phyloP scores from a whole-genome alignment of 2,329 filamentous ascomycete genomes.

The Venturia asperata region DNA sequence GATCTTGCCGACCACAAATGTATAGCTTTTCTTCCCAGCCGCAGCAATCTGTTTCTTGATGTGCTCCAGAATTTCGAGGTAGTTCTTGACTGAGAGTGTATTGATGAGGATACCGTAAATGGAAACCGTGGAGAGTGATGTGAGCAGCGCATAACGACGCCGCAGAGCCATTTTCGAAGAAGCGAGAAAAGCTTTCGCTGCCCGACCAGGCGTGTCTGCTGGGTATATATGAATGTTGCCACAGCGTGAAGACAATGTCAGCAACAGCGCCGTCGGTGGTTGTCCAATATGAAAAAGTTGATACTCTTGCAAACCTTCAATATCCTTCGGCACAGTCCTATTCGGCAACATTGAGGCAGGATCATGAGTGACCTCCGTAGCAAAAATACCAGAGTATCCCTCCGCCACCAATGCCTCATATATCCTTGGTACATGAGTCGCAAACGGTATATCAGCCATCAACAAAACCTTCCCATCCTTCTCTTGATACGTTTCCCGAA shows the following conservation, averaged over 20 bases:
- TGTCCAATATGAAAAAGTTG: conserved; percentile 79
- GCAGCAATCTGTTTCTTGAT: conserved; percentile 65
- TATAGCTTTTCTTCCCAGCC: conserved; percentile 90
- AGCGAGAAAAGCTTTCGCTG: conserved; percentile 37
- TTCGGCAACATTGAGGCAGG: conserved; percentile 80
- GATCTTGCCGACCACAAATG: conserved; percentile 92
- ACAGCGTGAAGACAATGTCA: conserved; percentile 80
- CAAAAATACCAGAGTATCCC: conserved; percentile 65
- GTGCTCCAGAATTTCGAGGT: conserved; percentile 69
- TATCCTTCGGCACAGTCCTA: conserved; percentile 55
- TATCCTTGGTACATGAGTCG: conserved; percentile 61
- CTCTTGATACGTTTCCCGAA: conserved; percentile 62
- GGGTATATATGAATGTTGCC: conserved; percentile 67
- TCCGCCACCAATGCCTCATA: conserved; percentile 45
- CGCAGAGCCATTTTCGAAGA: conserved; percentile 50
- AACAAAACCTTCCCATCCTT: conserved; percentile 61
- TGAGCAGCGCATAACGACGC: conserved; percentile 80
- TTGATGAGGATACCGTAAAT: conserved; percentile 94
- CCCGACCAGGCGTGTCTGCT: conserved; percentile 23
- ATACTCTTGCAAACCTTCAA: conserved; percentile 54
- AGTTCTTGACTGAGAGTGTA: conserved; percentile 86
- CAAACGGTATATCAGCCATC: conserved; percentile 85
- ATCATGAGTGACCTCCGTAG: conserved; percentile 67
- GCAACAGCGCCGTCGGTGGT: conserved; percentile 72
- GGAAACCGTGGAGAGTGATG: conserved; percentile 69